phyloP scores from a whole-genome alignment of 202 grass and related monocot species.

The Digitaria exilis region DNA sequence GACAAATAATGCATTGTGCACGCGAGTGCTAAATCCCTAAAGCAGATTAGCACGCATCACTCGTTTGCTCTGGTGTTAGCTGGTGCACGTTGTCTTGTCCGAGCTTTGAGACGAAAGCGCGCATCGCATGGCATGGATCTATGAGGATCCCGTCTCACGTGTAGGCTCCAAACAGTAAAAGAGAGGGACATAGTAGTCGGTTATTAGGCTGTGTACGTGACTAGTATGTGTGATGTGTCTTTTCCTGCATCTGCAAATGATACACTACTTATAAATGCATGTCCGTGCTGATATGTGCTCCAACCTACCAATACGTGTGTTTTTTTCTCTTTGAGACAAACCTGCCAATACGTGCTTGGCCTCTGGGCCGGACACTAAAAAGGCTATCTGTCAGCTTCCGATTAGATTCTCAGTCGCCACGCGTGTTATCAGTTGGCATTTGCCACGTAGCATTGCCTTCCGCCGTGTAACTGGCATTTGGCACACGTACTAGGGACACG shows the following conservation, averaged over 20 bases:
- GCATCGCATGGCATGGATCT: no score
- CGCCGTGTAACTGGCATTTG: neutral
- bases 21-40: constrained; percentile 12
- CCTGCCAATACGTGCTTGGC: neutral
- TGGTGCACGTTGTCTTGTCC: neutral
- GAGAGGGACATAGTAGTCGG: neutral
- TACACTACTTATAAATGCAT: neutral
- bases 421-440: neutral
- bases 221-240: no score
- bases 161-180: neutral
- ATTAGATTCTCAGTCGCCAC: neutral
- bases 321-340: no score
- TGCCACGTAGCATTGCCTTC: neutral
- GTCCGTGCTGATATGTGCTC: neutral
- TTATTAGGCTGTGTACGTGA: neutral
- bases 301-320: neutral
- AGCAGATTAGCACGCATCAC: neutral
- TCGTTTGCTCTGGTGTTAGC: neutral
- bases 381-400: neutral
- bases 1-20: neutral
- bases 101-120: neutral
- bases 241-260: neutral
- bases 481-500: no score
- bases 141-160: neutral
- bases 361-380: no score